Base-by-base conservation (phyloP, 1,284 basidiomycete species). In the Macrocystidia cucumis region DNA sequence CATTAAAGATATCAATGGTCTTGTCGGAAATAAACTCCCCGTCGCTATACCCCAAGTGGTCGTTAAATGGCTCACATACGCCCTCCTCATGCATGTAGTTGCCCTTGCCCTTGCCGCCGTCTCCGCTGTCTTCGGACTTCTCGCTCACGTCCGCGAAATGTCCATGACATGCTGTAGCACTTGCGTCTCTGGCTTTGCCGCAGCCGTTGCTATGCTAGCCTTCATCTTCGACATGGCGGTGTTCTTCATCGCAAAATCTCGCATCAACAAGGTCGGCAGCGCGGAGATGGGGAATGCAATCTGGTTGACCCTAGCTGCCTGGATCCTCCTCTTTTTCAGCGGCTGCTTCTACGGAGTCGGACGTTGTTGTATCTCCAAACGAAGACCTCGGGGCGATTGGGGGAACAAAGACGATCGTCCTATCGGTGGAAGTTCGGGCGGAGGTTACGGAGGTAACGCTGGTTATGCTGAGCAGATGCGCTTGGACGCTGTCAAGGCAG, bases 11-110 rank as follows among this genome's bases (percentile, higher is more conserved):
- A 77, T 91, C 45, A 90, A 91, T 50, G 54, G 61, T 21, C 68
- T 93, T 2, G 74, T 93, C 25, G 83, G 79, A 9, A 71, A 90
- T 55, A 60, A 70, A 2, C 57, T 72, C 5, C 39, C 60, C 39
- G 38, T 86, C 24, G 55, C 88, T 46, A 90, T 93, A 36, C 90
- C 91, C 3, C 60, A 72, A 26, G 73, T 86, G 5, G 69, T 78
- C 34, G 82, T 89, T 42, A 91, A 91, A 65, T 92, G 89, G 82
- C 63, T 93, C 50, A 95, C 91, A 9, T 91, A 91, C 49, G 79
- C 78, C 13, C 76, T 95, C 44, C 78, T 92, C 42, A 69, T 92
- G n/a, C 90, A 93, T 52, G 74, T 91, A 44, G 78, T 89, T 37
- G 90, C 85, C 9, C 74, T 93, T 39, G 71, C 60, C 20, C 67